Base-by-base conservation (phyloP, 441 rosid genomes). In the Capsella rubella region DNA sequence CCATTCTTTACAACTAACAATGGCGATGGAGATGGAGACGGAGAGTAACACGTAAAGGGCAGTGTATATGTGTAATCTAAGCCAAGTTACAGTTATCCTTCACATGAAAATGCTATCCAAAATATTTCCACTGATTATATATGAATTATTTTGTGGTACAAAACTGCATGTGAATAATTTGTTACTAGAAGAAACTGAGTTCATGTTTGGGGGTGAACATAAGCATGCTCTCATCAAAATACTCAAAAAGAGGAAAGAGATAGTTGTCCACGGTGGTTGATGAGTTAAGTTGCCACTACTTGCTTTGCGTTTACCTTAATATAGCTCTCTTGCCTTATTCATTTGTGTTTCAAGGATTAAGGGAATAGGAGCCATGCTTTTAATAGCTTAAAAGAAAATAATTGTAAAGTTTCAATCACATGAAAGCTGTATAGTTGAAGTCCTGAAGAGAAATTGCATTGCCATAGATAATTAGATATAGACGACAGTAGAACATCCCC, bases 1-100 rank as follows among this genome's bases (percentile, higher is more conserved):
- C 99, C 99, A 3, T 92, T 95, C 86, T 92, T 95, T 83, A 94
- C 99, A 5, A 92, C 92, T 69, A 89, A 87, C 60, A 86, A 79
- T 78, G 97, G 92, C 70, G 95, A 91, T 70, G 88, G 82, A 35
- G 93, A 79, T 3, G 88, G 81, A 40, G 93, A 82, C 3, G 87
- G 81, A 46, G 90, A 75, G 75, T 11, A 85, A 75, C 10, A 87
- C 31, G 77, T 27, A 70, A 52, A 69, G 92, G 77, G 2, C 37
- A 34, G 8, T 67, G 37, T 53, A 25, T 72, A 12, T 32, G 27
- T 64, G 40, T 45, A 16, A 21, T 62, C 21, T 21, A 52, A 37
- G 62, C 56, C 8, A 72, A 72, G 35, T 35, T 61, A 13, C 18
- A 39, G 51, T 18, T 10, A 39, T 27, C 28, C 32, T 51, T 18